These are phyloP conservation scores for Chionographis japonica DNA, from an alignment of 106 monocot species.

Conservation along the genomic window DNA sequence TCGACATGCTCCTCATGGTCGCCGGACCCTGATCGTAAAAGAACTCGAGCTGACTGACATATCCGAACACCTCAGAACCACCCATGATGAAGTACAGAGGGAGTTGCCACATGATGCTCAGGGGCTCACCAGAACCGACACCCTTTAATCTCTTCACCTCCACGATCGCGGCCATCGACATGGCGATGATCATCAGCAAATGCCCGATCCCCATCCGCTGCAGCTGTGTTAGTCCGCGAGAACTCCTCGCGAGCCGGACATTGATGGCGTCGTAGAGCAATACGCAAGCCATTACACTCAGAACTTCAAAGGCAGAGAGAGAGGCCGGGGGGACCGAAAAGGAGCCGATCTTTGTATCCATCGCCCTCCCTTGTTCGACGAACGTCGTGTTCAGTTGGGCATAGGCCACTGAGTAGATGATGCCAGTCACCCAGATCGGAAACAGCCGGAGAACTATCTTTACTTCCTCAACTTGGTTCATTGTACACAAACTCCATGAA, in stretches of 20 bases:
- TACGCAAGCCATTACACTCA: conserved; percentile 30
- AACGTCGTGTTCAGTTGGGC: conserved; percentile 60
- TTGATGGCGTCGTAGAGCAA: conserved; percentile 15
- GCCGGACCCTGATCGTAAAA: conserved; percentile 49
- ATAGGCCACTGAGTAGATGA: conserved; percentile 33
- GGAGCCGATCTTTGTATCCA: conserved; percentile 37
- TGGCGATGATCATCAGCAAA: conserved; percentile 15
- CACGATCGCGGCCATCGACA: conserved; percentile 30
- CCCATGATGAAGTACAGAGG: conserved; percentile 46
- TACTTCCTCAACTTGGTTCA: conserved; percentile 47
- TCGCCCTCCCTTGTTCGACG: conserved; percentile 48
- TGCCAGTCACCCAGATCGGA: conserved; percentile 55
- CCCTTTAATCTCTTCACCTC: conserved; percentile 30
- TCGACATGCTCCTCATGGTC: conserved; percentile 44
- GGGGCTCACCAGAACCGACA: neutral
- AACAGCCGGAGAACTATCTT: conserved; percentile 48
- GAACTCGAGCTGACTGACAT: conserved; percentile 50
- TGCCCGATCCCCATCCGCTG: conserved; percentile 36
- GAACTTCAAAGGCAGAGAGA: conserved; percentile 41
- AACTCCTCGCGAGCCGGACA: neutral
- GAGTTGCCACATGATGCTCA: conserved; percentile 37
- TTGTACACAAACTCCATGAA: conserved; percentile 24
- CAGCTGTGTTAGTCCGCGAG: conserved; percentile 12
- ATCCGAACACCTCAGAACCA: conserved; percentile 31
- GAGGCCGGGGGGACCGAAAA: conserved; percentile 60